Evolutionary conservation across 179 eudicot genomes (phyloP).

Genomic region (Vitellaria paradoxa): DNA sequence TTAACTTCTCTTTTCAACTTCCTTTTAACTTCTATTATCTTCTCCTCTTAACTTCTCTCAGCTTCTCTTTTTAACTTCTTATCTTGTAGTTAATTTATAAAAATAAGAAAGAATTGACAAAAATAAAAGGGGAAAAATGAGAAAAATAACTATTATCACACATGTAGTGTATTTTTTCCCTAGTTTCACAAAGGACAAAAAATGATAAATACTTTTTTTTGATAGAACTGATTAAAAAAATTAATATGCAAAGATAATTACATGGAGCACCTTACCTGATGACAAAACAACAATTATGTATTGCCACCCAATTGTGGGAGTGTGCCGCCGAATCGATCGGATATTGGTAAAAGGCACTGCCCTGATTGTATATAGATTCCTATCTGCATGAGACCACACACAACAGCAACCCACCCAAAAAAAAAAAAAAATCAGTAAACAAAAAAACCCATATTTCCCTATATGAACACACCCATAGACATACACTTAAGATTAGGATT

Average conservation of each 20-base stretch:
- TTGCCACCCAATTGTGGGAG: constrained; percentile 94
- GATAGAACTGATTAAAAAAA: not conserved
- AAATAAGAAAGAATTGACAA: too few species aligned
- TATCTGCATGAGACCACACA: constrained; percentile 55
- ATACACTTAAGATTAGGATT: not conserved
- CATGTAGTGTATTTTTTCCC: too few species aligned
- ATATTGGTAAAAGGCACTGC: constrained; percentile 80
- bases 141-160: too few species aligned
- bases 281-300: constrained; percentile 80
- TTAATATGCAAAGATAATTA: not conserved
- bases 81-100: too few species aligned
- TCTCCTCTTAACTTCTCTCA: too few species aligned
- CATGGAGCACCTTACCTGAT: constrained; percentile 47
- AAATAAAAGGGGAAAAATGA: too few species aligned
- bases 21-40: too few species aligned
- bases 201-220: not conserved
- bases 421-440: constrained; percentile 3
- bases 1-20: too few species aligned
- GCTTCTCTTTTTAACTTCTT: too few species aligned
- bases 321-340: constrained; percentile 82
- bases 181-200: not conserved
- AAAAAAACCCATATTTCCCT: not conserved
- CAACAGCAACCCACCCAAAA: too few species aligned
- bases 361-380: constrained; percentile 84
- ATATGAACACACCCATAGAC: too few species aligned